These are phyloP conservation scores for Leccinum olivaceopallidum DNA, from an alignment of 768 basidiomycete species.

Conservation along the genomic window DNA sequence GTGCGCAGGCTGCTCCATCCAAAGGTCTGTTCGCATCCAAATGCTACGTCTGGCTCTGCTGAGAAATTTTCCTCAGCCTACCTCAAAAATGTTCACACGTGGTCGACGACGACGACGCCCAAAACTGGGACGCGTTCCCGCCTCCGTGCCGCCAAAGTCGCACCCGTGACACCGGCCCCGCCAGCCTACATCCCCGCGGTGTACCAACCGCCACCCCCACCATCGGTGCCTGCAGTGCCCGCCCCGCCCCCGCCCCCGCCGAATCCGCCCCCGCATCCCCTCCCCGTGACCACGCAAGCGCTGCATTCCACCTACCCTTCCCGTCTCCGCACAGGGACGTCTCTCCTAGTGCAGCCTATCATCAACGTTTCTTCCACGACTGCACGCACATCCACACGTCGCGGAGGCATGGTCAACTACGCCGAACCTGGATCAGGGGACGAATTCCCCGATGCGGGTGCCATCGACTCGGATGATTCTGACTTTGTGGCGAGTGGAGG, in stretches of 20 bases:
- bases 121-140: slow-evolving; percentile 42
- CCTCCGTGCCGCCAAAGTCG: slow-evolving; percentile 37
- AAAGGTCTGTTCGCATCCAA: slow-evolving; percentile 25
- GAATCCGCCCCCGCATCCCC: slow-evolving; percentile 54
- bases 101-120: slow-evolving; percentile 59
- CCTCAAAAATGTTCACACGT: slow-evolving; percentile 68
- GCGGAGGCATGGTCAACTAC: slow-evolving; percentile 79
- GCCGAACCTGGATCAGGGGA: slow-evolving; percentile 85
- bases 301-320: slow-evolving; percentile 82
- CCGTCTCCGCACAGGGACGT: slow-evolving; percentile 86
- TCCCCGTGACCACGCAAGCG: slow-evolving; percentile 69
- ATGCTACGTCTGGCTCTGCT: slow-evolving; percentile 15
- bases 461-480: slow-evolving; percentile 81
- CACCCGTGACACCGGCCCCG: slow-evolving; percentile 39
- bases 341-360: slow-evolving; percentile 90
- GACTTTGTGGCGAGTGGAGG: slow-evolving; percentile 73
- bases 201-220: slow-evolving; percentile 38
- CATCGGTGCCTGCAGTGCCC: slow-evolving; percentile 30
- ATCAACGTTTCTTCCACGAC: slow-evolving; percentile 43
- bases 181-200: slow-evolving; percentile 38
- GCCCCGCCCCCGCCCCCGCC: slow-evolving; percentile 35
- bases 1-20: slow-evolving; percentile 30
- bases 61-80: slow-evolving; percentile 43
- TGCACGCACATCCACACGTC: slow-evolving; percentile 50
- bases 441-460: slow-evolving; percentile 78